A percentile compares a stretch with the other conserved stretches of the same genome.
Conservation (phyloP, 192 early-diverging fungal species). For the Backusella australiensis region DNA sequence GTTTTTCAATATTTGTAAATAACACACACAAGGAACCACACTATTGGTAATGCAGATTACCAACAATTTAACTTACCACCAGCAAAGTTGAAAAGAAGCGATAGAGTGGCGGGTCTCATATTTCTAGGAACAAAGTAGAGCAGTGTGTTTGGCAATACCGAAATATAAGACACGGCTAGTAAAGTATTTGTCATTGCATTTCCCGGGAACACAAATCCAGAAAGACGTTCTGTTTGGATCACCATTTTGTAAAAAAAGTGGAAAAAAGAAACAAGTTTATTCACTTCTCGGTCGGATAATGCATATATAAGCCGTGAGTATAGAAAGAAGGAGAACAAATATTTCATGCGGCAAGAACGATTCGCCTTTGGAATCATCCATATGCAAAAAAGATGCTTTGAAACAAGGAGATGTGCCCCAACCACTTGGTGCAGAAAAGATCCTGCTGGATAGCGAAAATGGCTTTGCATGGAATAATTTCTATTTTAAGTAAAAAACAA, state of each 20-base stretch:
- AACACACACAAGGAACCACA: neutral
- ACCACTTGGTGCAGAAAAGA: neutral
- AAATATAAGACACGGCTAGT: neutral
- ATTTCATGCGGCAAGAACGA: neutral
- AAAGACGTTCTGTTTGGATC: neutral
- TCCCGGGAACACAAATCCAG: neutral
- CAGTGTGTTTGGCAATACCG: neutral
- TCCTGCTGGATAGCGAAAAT: neutral
- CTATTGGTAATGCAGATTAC: too few relatives aligned
- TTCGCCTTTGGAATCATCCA: neutral
- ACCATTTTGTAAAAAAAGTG: neutral
- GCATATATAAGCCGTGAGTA: neutral
- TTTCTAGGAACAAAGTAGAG: neutral
- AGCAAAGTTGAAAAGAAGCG: neutral
- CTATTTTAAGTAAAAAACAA: neutral
- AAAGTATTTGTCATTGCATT: neutral
- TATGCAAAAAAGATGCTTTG: neutral
- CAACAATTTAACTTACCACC: neutral
- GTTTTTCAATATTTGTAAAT: neutral
- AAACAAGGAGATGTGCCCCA: neutral
- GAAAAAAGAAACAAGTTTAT: neutral
- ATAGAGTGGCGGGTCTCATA: neutral
- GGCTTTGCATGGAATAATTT: neutral
- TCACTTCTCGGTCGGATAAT: neutral
- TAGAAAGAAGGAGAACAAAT: constrained; percentile 1